Base-by-base conservation (phyloP, 202 grass and related monocot species). In the Schoenoplectus tabernaemontani region DNA sequence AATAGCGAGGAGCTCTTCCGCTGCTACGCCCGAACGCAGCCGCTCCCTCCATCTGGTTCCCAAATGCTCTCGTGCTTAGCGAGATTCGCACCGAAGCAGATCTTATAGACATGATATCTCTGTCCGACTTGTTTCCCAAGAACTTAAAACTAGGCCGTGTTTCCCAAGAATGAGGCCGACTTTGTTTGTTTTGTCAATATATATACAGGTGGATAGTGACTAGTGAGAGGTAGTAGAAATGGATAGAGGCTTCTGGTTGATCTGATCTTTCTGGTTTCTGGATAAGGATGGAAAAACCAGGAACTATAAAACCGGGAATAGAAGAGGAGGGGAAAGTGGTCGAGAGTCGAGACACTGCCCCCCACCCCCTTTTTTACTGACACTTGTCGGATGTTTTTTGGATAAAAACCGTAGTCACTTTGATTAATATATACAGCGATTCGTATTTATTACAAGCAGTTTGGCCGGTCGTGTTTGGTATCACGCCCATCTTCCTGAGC, bases 101-200 rank as follows among this genome's bases (percentile, higher is more conserved):
- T 82, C 83, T 91, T 88, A 87, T 89, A 69, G 87, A 85, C 88
- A 89, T 90, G 24, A 37, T 42, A 1, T 37, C 12, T 67, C 13
- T 71, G 5, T 33, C 24, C 51, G 15, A 56, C 44, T 78, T 81
- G 30, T 76, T 61, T 13, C 17, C 62, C 69, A 85, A 74, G 88
- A 81, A 74, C 48, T 0, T 51, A 51, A 17, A 51, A 51, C 48
- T 28, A 17, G 48, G 13, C 48, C 48, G 48, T 81, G 30, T 79
- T 56, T 17, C 15, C 53, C 68, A 84, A 73, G 87, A 81, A 73
- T 54, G 66, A 68, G 9, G 5, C 50, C 1, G 8, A 44, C 48
- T 65, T 37, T 12, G 70, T 81, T 57, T 72, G 43, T 74, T 58
- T 41, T 20, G 10, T 68, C 19, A 9, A 74, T 37, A 42, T 50